phyloP scores from a whole-genome alignment of 345 rosid species.

The Brassica juncea region DNA sequence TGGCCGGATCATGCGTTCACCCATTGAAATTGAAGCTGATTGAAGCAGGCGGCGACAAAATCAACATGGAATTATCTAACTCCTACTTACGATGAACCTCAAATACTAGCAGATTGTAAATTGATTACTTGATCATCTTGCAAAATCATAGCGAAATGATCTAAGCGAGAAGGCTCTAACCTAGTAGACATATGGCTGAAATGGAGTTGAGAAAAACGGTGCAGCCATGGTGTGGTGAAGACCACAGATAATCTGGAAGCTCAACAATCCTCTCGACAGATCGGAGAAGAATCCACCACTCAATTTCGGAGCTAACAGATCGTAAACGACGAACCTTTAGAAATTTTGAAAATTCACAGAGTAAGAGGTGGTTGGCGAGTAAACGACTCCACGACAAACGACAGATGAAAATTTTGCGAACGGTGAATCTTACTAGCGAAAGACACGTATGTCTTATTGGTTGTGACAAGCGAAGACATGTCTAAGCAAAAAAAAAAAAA shows the following conservation, averaged over 20 bases:
- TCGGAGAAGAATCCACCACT: conserved; percentile 1
- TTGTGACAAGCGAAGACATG: conserved; percentile 1
- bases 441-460: conserved; percentile 34
- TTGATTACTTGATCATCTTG: not conserved
- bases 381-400: conserved; percentile 12
- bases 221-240: conserved; percentile 70
- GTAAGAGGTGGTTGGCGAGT: not conserved
- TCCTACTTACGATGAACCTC: conserved; percentile 10
- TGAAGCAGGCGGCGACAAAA: not conserved
- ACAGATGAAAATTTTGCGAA: not conserved
- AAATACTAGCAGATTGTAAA: not conserved
- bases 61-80: conserved; percentile 9
- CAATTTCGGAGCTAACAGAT: not conserved
- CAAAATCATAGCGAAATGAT: not conserved
- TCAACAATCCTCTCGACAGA: conserved; percentile 5
- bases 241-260: conserved; percentile 20
- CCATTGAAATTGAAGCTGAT: not conserved
- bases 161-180: conserved; percentile 38
- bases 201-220: conserved; percentile 93
- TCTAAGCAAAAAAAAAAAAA: not conserved
- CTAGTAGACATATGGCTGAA: conserved; percentile 99
- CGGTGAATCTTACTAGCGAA: conserved; percentile 2
- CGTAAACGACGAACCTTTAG: not conserved
- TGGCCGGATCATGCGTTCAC: not conserved
- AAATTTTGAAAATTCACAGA: conserved; percentile 7